Percentiles rank a stretch among this genome's conserved stretches.
phyloP scores from a whole-genome alignment of 2,329 filamentous ascomycete genomes.

The Colletotrichum destructivum region DNA sequence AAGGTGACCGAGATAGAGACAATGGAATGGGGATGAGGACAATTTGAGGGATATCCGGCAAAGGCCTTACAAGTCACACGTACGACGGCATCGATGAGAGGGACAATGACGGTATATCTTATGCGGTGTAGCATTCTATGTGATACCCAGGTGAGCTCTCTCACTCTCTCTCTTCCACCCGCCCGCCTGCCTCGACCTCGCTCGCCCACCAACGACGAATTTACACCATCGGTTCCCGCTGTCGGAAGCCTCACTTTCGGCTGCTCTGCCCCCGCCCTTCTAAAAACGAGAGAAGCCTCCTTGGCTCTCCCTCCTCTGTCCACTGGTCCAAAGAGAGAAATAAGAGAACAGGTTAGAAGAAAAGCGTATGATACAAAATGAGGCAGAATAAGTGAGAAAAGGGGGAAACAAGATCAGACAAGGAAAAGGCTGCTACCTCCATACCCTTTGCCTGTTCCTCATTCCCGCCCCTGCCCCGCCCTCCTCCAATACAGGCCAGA shows the following conservation, averaged over 20 bases:
- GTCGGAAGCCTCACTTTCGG: too few relatives aligned
- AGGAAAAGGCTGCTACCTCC: background rate
- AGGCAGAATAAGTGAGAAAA: background rate
- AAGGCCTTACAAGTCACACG: background rate
- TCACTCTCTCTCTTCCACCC: too few relatives aligned
- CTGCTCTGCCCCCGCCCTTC: background rate
- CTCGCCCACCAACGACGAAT: too few relatives aligned
- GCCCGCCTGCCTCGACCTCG: too few relatives aligned
- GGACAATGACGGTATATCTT: constrained; percentile 1
- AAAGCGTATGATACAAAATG: constrained; percentile 30
- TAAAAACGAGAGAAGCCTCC: constrained; percentile 2
- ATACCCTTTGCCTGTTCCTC: background rate
- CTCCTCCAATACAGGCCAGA: background rate
- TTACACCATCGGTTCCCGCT: too few relatives aligned
- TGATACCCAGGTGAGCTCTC: background rate
- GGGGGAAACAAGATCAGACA: background rate
- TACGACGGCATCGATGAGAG: background rate
- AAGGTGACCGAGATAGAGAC: too few relatives aligned
- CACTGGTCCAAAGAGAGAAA: constrained; percentile 7
- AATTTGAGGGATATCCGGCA: too few relatives aligned
- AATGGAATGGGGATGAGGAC: too few relatives aligned
- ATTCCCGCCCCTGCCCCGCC: constrained; percentile 7
- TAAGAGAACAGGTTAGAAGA: constrained; percentile 14
- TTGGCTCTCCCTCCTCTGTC: background rate
- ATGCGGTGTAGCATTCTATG: constrained; percentile 32